phyloP scores from a whole-genome alignment of 768 basidiomycete species.

The Boletus bicolor region DNA sequence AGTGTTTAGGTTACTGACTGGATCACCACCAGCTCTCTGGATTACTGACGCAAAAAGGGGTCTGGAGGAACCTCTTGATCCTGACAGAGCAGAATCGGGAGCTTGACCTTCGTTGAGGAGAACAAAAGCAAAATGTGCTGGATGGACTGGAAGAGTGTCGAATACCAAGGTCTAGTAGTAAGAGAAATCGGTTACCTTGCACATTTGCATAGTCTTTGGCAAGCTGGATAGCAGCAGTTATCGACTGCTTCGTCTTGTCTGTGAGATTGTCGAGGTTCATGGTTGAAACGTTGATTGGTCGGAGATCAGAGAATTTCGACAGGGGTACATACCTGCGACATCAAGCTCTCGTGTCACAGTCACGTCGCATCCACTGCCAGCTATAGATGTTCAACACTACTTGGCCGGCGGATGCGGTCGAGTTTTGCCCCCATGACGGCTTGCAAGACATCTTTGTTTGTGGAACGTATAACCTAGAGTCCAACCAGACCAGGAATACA shows the following conservation, averaged over 20 bases:
- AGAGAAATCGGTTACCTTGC: slow-evolving; percentile 49
- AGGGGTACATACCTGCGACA: neutral
- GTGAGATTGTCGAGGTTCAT: slow-evolving; percentile 72
- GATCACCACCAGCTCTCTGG: slow-evolving; percentile 81
- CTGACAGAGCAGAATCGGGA: slow-evolving; percentile 35
- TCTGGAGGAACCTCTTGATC: slow-evolving; percentile 31
- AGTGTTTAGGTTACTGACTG: slow-evolving; percentile 42
- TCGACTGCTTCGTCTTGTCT: slow-evolving; percentile 71
- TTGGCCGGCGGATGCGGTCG: slow-evolving; percentile 87
- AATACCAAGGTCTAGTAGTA: neutral
- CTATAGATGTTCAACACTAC: slow-evolving; percentile 50
- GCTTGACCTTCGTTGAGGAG: slow-evolving; percentile 67
- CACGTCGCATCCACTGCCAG: neutral
- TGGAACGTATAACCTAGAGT: slow-evolving; percentile 85
- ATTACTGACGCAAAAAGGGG: slow-evolving; percentile 78
- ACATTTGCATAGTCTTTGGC: slow-evolving; percentile 83
- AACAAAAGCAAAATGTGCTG: slow-evolving; percentile 78
- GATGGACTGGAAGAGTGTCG: slow-evolving; percentile 52
- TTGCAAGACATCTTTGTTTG: slow-evolving; percentile 70
- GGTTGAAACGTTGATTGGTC: neutral
- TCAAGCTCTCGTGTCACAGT: slow-evolving; percentile 1
- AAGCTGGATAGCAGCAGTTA: slow-evolving; percentile 70
- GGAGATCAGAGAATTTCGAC: neutral
- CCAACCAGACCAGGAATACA: slow-evolving; percentile 16
- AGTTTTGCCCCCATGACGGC: slow-evolving; percentile 77